phyloP scores from a whole-genome alignment of 805 yeast species.

The Spencermartinsiella europaea region DNA sequence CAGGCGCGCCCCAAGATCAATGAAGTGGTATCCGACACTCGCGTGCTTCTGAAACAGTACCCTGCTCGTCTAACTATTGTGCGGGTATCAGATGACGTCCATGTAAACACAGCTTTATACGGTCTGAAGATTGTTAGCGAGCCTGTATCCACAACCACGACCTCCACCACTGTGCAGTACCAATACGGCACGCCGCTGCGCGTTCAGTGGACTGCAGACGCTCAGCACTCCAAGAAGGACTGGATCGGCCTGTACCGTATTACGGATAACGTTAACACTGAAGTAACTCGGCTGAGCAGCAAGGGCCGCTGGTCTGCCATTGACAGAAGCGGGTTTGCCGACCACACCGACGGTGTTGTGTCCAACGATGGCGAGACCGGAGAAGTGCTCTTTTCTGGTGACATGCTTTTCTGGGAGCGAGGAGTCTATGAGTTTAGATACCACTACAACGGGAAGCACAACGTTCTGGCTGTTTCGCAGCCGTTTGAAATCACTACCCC shows the following conservation, averaged over 20 bases:
- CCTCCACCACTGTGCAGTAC: conserved; percentile 8
- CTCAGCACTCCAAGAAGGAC: conserved; percentile 45
- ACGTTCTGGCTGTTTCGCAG: conserved; percentile 57
- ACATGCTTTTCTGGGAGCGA: conserved; percentile 53
- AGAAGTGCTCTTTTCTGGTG: conserved; percentile 42
- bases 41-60: conserved; percentile 33
- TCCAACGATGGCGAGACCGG: conserved; percentile 36
- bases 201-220: conserved; percentile 53
- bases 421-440: conserved; percentile 73
- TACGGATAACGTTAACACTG: conserved; percentile 53
- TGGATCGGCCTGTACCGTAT: conserved; percentile 77
- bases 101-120: conserved; percentile 24
- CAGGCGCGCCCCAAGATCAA: conserved; percentile 29
- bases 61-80: conserved; percentile 33
- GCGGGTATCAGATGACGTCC: conserved; percentile 25
- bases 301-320: conserved; percentile 61
- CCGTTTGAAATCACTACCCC: conserved; percentile 58
- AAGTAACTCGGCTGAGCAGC: conserved; percentile 55
- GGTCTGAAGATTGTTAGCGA: conserved; percentile 15
- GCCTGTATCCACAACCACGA: not conserved
- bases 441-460: conserved; percentile 62
- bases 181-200: conserved; percentile 47
- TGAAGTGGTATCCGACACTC: conserved; percentile 31
- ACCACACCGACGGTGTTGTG: conserved; percentile 22
- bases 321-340: conserved; percentile 31